Evolutionary conservation across 2,329 filamentous ascomycete species (phyloP).

Genomic region (Cyanodermella asteris): DNA sequence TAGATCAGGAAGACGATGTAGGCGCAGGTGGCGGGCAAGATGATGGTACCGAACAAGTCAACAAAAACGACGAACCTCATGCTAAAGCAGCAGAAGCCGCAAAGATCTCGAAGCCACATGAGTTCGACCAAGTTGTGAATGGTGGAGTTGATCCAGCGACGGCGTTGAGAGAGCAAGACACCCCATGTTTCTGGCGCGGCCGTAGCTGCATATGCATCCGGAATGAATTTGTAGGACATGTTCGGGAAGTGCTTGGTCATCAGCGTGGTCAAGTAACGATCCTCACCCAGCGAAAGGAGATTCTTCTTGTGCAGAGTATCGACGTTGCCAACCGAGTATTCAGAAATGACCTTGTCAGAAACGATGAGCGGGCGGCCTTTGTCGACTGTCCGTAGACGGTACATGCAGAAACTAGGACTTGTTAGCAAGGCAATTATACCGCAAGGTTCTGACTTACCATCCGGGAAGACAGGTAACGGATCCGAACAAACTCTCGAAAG

Average conservation of each 20-base stretch:
- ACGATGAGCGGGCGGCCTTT: slow-evolving; percentile 90
- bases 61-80: slow-evolving; percentile 95
- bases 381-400: slow-evolving; percentile 80
- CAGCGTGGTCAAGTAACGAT: slow-evolving; percentile 85
- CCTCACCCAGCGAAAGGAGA: slow-evolving; percentile 70
- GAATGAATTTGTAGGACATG: slow-evolving; percentile 92
- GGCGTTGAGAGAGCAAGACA: slow-evolving; percentile 87
- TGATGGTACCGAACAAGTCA: slow-evolving; percentile 79
- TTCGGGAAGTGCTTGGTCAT: slow-evolving; percentile 95
- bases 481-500: slow-evolving; percentile 92
- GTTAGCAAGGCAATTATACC: slow-evolving; percentile 15
- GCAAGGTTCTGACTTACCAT: slow-evolving; percentile 47
- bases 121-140: slow-evolving; percentile 90
- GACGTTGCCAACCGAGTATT: slow-evolving; percentile 73
- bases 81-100: slow-evolving; percentile 95
- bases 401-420: slow-evolving; percentile 77
- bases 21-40: slow-evolving; percentile 68
- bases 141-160: slow-evolving; percentile 98
- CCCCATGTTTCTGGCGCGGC: slow-evolving; percentile 88
- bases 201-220: slow-evolving; percentile 80
- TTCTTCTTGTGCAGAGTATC: slow-evolving; percentile 98
- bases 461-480: slow-evolving; percentile 96
- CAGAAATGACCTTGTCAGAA: slow-evolving; percentile 63
- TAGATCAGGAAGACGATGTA: slow-evolving; percentile 84
- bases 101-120: slow-evolving; percentile 77